These are phyloP conservation scores for Euphrasia confusa DNA, from an alignment of 257 asterid species.

Conservation along the genomic window DNA sequence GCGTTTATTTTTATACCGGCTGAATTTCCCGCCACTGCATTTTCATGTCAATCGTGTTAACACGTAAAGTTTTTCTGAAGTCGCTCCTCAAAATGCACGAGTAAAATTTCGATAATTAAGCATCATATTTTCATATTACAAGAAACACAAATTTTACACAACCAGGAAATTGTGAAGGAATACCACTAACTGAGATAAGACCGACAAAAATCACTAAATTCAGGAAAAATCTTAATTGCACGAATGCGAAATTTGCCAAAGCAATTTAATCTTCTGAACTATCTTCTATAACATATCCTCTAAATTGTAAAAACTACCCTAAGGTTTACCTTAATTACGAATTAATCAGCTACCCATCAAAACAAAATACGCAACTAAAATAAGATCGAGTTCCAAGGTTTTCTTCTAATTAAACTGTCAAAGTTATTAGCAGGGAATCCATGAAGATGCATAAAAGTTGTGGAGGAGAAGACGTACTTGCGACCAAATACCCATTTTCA, in stretches of 20 bases:
- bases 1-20: conserved; percentile 62
- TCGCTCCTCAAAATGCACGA: background rate
- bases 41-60: no score
- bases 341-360: background rate
- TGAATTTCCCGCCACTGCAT: conserved; percentile 77
- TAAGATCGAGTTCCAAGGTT: background rate
- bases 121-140: background rate
- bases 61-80: background rate
- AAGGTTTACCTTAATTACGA: background rate
- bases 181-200: background rate
- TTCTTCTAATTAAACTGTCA: background rate
- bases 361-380: no score
- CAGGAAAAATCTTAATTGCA: background rate
- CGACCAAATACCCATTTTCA: conserved; percentile 51
- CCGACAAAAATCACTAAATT: background rate
- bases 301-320: background rate
- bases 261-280: background rate
- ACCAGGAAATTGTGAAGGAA: background rate
- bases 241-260: background rate
- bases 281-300: background rate
- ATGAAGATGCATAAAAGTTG: background rate
- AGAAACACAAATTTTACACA: background rate
- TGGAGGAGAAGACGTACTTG: conserved; percentile 50
- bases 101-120: background rate
- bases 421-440: background rate